A percentile compares a stretch with the other conserved stretches of the same genome.
These are phyloP conservation scores for Sclerotinia sclerotiorum DNA, from an alignment of 2,329 filamentous ascomycete genomes.

Conservation along the genomic window DNA sequence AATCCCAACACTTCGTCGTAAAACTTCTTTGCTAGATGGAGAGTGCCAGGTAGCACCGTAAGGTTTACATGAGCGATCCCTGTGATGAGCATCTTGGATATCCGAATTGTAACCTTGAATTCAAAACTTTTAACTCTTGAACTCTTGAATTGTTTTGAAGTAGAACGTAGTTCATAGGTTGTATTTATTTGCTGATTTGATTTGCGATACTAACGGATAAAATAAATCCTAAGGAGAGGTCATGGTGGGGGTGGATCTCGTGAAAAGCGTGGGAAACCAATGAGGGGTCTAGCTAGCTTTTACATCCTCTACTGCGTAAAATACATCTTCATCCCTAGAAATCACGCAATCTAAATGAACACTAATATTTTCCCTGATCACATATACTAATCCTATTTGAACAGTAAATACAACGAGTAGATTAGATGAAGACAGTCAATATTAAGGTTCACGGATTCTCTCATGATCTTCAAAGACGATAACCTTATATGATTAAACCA, in stretches of 20 bases:
- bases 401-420: background rate
- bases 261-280: background rate
- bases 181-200: background rate
- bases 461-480: background rate
- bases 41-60: slow-evolving; percentile 53
- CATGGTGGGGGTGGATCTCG: slow-evolving; percentile 11
- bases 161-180: background rate
- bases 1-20: slow-evolving; percentile 58
- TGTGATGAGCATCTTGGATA: slow-evolving; percentile 43
- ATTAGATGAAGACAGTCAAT: background rate
- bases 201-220: background rate
- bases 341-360: background rate
- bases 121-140: background rate
- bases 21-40: slow-evolving; percentile 53
- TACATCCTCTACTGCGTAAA: background rate
- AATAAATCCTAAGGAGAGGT: background rate
- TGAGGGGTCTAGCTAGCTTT: background rate
- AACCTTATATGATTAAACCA: background rate
- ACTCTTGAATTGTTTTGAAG: background rate
- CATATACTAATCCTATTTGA: background rate
- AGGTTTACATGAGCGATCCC: slow-evolving; percentile 59
- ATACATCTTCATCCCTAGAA: background rate
- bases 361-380: background rate
- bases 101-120: background rate
- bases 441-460: background rate